Base-by-base conservation (phyloP, 768 basidiomycete genomes). In the Kwoniella europaea region DNA sequence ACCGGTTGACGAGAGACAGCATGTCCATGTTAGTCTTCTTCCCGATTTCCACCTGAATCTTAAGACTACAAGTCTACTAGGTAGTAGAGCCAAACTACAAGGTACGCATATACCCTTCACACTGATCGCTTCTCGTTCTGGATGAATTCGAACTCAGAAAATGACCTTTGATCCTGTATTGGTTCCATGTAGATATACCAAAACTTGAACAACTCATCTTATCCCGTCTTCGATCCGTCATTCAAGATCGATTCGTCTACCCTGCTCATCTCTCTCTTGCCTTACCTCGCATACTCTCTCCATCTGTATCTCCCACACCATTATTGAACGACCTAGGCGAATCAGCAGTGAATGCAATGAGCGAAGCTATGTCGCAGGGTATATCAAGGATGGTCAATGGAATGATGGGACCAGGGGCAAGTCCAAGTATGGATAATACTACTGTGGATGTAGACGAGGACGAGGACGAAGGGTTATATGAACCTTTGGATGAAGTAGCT, bases 171-270 rank as follows among this genome's bases (percentile, higher is more conserved):
- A 42, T 53, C 29, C 18, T 12, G 16, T 5, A 5, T 44, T 20
- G 12, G 2, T 22, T 1, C 18, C 13, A 54, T 16, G 4, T 20
- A 70, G 94, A 99, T 79, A 92, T 99, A 1, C 96, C 97, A 27
- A 99, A 99, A 83, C 86, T 98, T 16, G 95, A 98, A 75, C 95
- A 99, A 82, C 87, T 99, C 62, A 93, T 99, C 62, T 88, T 92
- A 73, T 88, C 91, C 74, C 92, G 96, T 83, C 88, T 97, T 0
- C 87, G 92, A 52, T 87, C 88, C 58, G 86, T 89, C 20, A 81
- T 86, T 7, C 83, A 82, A 62, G 83, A 85, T 56, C 77, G 80
- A 10, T 74, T 85, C 43, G 85, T 85, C 85, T 69, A 81, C 63
- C 80, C 80, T 5, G 71, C 75, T 54, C 78, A 79, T 62, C 69